These are phyloP conservation scores for Metschnikowia vanudenii DNA, from an alignment of 805 yeast genomes.

Conservation along the genomic window DNA sequence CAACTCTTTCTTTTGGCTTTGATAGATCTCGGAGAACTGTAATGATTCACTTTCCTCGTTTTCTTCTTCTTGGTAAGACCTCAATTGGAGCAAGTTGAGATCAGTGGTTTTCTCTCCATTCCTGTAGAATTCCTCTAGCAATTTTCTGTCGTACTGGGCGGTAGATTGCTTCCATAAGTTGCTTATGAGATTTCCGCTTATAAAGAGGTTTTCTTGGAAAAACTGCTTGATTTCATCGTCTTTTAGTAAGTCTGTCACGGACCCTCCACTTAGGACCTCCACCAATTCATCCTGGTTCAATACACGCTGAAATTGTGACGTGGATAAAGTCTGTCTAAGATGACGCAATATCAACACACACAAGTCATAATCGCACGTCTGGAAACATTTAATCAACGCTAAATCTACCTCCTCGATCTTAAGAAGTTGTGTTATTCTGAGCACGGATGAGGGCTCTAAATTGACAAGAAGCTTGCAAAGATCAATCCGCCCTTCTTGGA, in stretches of 20 bases:
- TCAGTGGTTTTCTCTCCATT: conserved; percentile 32
- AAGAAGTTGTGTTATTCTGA: conserved; percentile 58
- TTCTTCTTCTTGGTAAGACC: conserved; percentile 19
- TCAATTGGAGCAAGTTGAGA: conserved; percentile 20
- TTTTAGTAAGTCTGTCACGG: conserved; percentile 23
- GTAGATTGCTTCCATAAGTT: conserved; percentile 37
- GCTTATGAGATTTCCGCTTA: conserved; percentile 39
- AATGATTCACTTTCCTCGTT: conserved; percentile 1
- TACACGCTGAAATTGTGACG: conserved; percentile 67
- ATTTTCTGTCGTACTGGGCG: conserved; percentile 24
- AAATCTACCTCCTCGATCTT: conserved; percentile 69
- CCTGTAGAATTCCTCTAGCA: conserved; percentile 29
- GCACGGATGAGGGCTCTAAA: conserved; percentile 61
- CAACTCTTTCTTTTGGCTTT: conserved; percentile 26
- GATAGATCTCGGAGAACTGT: conserved; percentile 14
- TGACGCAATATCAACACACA: conserved; percentile 55
- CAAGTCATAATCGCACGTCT: conserved; percentile 59
- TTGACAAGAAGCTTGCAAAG: conserved; percentile 67
- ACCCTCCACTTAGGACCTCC: conserved; percentile 28
- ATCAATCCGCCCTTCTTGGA: conserved; percentile 74
- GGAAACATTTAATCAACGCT: conserved; percentile 67
- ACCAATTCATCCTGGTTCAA: conserved; percentile 48
- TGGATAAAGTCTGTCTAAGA: conserved; percentile 52
- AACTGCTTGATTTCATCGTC: conserved; percentile 14
- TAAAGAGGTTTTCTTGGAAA: conserved; percentile 23